Base-by-base conservation (phyloP, 1,139 yeast genomes). In the Blastobotrys illinoisensis region DNA sequence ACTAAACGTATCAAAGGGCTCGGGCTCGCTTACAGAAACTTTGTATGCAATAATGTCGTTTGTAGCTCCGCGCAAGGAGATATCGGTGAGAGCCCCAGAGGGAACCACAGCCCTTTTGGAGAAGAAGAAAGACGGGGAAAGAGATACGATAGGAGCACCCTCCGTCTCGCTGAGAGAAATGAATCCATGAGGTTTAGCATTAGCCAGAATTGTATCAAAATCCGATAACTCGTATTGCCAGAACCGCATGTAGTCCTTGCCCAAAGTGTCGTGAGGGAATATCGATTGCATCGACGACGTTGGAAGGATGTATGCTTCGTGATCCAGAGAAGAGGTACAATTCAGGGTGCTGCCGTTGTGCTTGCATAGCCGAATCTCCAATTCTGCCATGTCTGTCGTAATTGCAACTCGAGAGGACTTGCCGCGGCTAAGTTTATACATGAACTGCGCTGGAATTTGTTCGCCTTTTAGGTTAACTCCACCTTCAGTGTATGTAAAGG, bases 1-100 rank as follows among this genome's bases (percentile, higher is more conserved):
- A n/a, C 79, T 69, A 60, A 82, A 82, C 47, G 50, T 6, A 28
- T 46, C 44, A 13, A 16, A n/a, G 43, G 55, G 51, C 24, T 49
- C 52, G 13, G 43, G 43, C 13, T 54, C 52, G 5, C 46, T 50
- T 1, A 58, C 47, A 13, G 20, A n/a, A 13, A 57, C 50, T 40
- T 54, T 56, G 51, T 58, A 62, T 1, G 64, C 53, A 16, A 60
- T n/a, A 24, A 62, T 53, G 40, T 60, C 56, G 19, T 58, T 56
- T 6, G 55, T 48, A 18, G 57, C 59, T 3, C 52, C 40, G 2
- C 47, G 21, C 32, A 59, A 16, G 9, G 57, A 51, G 9, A 59
- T 46, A 21, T 61, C 60, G 5, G 56, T 51, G 14, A 54, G 52
- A 4, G 16, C 16, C 5, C 40, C 40, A 6, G 40, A 6, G 16